Conservation (phyloP, 2,329 filamentous ascomycete species). For the Diaporthe longicolla region DNA sequence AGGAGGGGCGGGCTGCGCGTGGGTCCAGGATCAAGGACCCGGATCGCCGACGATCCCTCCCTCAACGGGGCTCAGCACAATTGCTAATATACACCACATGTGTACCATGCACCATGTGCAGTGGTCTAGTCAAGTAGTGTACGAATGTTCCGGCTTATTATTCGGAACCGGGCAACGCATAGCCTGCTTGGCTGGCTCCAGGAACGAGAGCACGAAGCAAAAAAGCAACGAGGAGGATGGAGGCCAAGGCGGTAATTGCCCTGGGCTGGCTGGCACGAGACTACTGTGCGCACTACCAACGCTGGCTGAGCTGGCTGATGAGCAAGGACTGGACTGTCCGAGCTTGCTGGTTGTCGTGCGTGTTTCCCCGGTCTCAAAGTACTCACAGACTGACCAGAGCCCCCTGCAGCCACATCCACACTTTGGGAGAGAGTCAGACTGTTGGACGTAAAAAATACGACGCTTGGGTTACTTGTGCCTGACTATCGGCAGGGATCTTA, state of each 20-base stretch:
- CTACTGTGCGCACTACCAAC: neutral
- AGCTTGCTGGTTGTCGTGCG: conserved; percentile 34
- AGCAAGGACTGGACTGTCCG: conserved; percentile 22
- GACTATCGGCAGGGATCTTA: conserved; percentile 36
- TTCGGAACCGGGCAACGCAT: conserved; percentile 4
- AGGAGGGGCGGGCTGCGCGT: conserved; percentile 26
- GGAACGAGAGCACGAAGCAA: neutral
- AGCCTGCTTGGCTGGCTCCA: neutral
- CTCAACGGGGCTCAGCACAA: conserved; percentile 6
- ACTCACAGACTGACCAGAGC: too few species aligned
- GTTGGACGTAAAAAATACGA: conserved; percentile 41
- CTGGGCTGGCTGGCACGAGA: neutral
- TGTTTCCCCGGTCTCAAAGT: conserved; percentile 14
- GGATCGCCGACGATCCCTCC: conserved; percentile 22
- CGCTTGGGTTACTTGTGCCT: conserved; percentile 38
- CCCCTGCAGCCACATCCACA: conserved; percentile 24
- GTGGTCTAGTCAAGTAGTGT: neutral
- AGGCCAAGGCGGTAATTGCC: conserved; percentile 26
- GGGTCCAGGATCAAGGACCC: conserved; percentile 20
- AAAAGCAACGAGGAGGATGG: neutral
- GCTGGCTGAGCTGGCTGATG: conserved; percentile 10
- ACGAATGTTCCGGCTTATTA: neutral
- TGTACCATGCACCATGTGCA: conserved; percentile 12
- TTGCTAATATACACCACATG: conserved; percentile 3
- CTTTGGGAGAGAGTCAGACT: conserved; percentile 13